Conservation (phyloP, 345 rosid genomes). For the Citrus maxima region DNA sequence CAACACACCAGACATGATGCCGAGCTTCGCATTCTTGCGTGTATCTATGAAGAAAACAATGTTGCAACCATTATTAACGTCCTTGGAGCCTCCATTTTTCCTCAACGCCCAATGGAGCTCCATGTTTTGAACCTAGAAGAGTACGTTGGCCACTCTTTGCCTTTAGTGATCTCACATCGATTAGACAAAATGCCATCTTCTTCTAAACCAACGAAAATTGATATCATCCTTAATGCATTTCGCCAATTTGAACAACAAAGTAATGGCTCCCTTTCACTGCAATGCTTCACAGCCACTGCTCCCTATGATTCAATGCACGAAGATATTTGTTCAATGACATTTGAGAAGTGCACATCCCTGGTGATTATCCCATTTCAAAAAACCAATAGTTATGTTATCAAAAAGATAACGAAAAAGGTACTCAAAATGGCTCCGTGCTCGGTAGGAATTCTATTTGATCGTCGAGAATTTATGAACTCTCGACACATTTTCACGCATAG, state of each 20-base stretch:
- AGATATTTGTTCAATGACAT: conserved; percentile 35
- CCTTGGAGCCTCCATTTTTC: conserved; percentile 27
- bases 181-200: not conserved
- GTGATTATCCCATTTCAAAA: conserved; percentile 32
- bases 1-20: conserved; percentile 14
- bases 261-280: conserved; percentile 13
- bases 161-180: conserved; percentile 12
- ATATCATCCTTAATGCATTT: conserved; percentile 10
- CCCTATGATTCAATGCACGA: conserved; percentile 39
- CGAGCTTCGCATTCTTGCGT: conserved; percentile 36
- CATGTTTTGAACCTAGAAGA: conserved; percentile 36
- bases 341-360: conserved; percentile 29
- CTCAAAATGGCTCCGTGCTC: conserved; percentile 37
- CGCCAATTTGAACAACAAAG: conserved; percentile 10
- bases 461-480: conserved; percentile 8
- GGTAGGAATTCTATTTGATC: conserved; percentile 26
- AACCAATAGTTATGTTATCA: conserved; percentile 10
- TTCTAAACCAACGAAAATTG: not conserved
- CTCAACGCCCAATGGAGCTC: conserved; percentile 21
- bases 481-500: not conserved
- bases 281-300: conserved; percentile 36
- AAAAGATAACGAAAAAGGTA: conserved; percentile 18
- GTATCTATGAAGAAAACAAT: conserved; percentile 31
- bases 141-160: conserved; percentile 16
- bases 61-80: conserved; percentile 30